Conservation (phyloP, 177 flowering plant species). For the Tripterygium wilfordii region DNA sequence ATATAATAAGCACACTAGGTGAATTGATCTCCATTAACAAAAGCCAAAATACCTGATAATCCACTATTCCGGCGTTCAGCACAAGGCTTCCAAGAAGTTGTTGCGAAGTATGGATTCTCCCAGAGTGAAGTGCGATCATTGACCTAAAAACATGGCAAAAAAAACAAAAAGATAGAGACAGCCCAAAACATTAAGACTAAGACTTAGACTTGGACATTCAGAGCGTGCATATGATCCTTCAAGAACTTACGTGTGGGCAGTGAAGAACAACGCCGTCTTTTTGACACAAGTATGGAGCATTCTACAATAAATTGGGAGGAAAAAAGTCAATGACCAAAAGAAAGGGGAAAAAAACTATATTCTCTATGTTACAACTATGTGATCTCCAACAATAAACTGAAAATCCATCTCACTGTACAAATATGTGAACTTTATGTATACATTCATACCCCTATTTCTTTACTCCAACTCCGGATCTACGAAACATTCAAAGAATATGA, state of each 20-base stretch:
- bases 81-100: slow-evolving; percentile 96
- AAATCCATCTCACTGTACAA: too few species aligned
- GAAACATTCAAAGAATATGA: too few species aligned
- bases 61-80: slow-evolving; percentile 71
- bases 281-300: slow-evolving; percentile 84
- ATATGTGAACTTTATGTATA: too few species aligned
- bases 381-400: too few species aligned
- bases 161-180: background rate
- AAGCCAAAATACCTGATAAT: slow-evolving; percentile 79
- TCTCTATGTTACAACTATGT: too few species aligned
- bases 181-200: background rate
- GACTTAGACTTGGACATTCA: too few species aligned
- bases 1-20: too few species aligned
- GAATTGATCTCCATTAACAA: too few species aligned
- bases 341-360: background rate
- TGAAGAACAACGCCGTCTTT: slow-evolving; percentile 87
- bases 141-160: slow-evolving; percentile 45
- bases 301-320: slow-evolving; percentile 36
- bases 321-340: background rate
- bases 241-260: slow-evolving; percentile 66
- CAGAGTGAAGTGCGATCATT: slow-evolving; percentile 88
- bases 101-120: slow-evolving; percentile 93
- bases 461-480: too few species aligned
- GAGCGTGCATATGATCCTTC: too few species aligned
- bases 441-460: too few species aligned